Conservation (phyloP, 768 basidiomycete species). For the Rhodotorula babjevae region DNA sequence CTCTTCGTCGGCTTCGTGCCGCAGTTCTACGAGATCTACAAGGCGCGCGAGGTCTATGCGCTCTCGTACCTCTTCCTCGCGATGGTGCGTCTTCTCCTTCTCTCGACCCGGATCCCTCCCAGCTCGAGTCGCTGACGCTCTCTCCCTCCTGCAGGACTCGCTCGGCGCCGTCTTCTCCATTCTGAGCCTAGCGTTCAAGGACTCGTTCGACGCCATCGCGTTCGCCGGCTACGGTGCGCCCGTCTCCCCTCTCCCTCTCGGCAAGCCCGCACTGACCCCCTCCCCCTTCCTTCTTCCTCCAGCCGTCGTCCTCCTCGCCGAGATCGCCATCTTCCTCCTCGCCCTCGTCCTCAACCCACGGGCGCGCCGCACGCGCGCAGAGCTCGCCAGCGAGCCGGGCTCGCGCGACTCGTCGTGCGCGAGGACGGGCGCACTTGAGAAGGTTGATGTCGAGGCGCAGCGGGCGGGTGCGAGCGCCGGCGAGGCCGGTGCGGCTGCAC, state of each 20-base stretch:
- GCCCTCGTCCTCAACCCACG: constrained; percentile 21
- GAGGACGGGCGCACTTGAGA: too few species aligned
- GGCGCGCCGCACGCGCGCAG: background rate
- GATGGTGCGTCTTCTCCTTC: background rate
- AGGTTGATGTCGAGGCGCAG: background rate
- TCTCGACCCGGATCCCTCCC: too few species aligned
- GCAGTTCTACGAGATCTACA: constrained; percentile 28
- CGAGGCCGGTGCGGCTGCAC: too few species aligned
- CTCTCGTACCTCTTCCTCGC: constrained; percentile 27
- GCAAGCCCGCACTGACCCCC: background rate
- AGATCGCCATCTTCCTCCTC: constrained; percentile 14
- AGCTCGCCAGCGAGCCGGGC: background rate
- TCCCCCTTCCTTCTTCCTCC: background rate
- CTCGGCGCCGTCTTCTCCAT: constrained; percentile 36
- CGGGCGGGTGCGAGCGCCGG: too few species aligned
- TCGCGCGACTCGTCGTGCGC: background rate
- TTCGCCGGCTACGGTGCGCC: constrained; percentile 25
- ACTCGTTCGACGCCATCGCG: constrained; percentile 15
- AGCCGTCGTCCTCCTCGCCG: constrained; percentile 25
- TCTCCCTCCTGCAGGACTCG: constrained; percentile 3
- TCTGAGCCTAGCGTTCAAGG: constrained; percentile 28
- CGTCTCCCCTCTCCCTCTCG: background rate
- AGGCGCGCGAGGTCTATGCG: constrained; percentile 22
- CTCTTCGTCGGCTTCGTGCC: constrained; percentile 31
- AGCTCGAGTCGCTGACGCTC: background rate